A percentile compares a stretch with the other conserved stretches of the same genome.
Evolutionary conservation across 2,329 filamentous ascomycete species (phyloP).

Genomic region (Uncinocarpus reesii): DNA sequence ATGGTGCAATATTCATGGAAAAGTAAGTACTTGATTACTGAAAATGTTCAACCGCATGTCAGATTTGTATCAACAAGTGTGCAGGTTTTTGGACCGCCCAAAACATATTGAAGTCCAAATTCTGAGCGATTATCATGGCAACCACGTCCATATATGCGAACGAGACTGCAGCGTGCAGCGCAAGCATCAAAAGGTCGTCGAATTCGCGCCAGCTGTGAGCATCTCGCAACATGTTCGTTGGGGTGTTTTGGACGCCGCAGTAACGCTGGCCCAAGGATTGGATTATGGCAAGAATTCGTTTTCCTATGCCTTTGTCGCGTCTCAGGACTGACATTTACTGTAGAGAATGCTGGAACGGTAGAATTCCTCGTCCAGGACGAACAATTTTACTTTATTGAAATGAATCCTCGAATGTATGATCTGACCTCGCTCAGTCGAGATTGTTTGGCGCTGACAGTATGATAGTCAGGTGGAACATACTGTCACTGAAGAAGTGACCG

Average conservation of each 20-base stretch:
- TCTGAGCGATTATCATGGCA: conserved; percentile 92
- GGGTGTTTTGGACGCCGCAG: conserved; percentile 78
- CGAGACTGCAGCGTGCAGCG: conserved; percentile 98
- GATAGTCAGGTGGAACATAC: conserved; percentile 99
- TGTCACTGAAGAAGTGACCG: conserved; percentile 97
- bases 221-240: conserved; percentile 75
- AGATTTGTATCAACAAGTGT: no score
- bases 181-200: conserved; percentile 97
- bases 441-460: no score
- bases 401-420: conserved; percentile 98
- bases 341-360: conserved; percentile 89
- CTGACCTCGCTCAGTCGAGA: no score
- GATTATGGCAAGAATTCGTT: conserved; percentile 99
- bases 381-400: conserved; percentile 98
- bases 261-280: conserved; percentile 86
- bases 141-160: conserved; percentile 96
- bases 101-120: conserved; percentile 99
- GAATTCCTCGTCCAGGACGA: conserved; percentile 98
- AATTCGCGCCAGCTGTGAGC: conserved; percentile 94
- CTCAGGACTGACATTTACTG: no score
- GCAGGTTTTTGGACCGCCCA: conserved; percentile 94
- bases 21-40: no score
- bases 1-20: conserved; percentile 97
- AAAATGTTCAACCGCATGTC: no score
- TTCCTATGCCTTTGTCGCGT: no score